These are phyloP conservation scores for Leishmania major DNA, from an alignment of 208 protist genomes.

Conservation along the genomic window DNA sequence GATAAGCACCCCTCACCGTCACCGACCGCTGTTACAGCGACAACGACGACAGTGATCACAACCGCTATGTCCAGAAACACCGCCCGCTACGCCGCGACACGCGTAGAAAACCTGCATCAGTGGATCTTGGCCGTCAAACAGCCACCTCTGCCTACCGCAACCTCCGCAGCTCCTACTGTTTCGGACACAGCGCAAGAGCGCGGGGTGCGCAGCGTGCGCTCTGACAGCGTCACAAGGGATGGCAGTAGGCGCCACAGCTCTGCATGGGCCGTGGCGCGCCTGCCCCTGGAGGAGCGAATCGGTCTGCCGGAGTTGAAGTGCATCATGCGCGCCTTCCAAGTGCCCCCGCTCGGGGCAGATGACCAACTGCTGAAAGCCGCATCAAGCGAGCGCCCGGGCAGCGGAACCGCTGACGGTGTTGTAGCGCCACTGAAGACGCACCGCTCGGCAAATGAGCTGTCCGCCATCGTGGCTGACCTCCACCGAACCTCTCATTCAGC, in stretches of 20 bases:
- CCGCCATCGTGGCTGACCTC: neutral
- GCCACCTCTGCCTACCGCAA: neutral
- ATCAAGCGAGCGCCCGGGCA: no score
- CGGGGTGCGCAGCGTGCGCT: neutral
- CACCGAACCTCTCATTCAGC: neutral
- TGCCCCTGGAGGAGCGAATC: slow-evolving; percentile 55
- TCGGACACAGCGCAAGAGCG: neutral
- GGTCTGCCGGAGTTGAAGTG: slow-evolving; percentile 47
- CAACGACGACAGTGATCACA: neutral
- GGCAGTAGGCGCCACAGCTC: neutral
- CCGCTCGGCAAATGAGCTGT: slow-evolving; percentile 21
- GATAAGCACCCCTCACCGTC: neutral
- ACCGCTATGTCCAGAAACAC: slow-evolving; percentile 6
- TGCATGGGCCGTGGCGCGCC: neutral
- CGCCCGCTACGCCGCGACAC: slow-evolving; percentile 9
- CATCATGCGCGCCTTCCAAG: slow-evolving; percentile 56
- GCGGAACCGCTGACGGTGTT: neutral
- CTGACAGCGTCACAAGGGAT: neutral
- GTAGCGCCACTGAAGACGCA: neutral
- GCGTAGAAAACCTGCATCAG: slow-evolving; percentile 21
- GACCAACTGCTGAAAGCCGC: neutral
- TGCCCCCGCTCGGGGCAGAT: neutral
- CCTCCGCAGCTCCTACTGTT: neutral
- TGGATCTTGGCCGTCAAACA: slow-evolving; percentile 45
- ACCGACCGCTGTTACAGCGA: neutral